phyloP scores from a whole-genome alignment of 495 filamentous ascomycete genomes.

The Penicillium fimorum region DNA sequence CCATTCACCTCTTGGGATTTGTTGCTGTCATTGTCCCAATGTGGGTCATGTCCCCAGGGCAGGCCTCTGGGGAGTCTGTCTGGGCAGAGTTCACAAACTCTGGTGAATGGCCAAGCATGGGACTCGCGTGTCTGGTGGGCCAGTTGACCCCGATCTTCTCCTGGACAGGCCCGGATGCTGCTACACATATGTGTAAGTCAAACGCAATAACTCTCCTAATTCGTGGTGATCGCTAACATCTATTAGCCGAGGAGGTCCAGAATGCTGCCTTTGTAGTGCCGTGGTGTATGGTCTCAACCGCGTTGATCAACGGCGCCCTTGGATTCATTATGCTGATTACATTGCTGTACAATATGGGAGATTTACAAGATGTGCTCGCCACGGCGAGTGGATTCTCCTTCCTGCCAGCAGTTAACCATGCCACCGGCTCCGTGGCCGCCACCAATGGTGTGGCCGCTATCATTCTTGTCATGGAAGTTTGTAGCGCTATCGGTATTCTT shows the following conservation, averaged over 20 bases:
- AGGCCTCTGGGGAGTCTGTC: conserved; percentile 29
- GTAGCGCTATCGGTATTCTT: conserved; percentile 39
- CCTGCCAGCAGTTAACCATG: conserved; percentile 36
- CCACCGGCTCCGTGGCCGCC: conserved; percentile 28
- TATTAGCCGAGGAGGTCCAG: conserved; percentile 46
- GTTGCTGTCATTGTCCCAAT: conserved; percentile 50
- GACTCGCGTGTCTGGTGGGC: conserved; percentile 44
- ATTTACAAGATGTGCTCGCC: conserved; percentile 34
- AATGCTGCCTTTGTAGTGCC: conserved; percentile 48
- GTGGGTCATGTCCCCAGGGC: conserved; percentile 42
- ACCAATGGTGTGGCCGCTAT: conserved; percentile 38
- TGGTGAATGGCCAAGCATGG: conserved; percentile 45
- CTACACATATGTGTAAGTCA: conserved; percentile 39
- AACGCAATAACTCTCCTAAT: not conserved
- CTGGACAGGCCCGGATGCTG: conserved; percentile 40
- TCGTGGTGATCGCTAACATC: conserved; percentile 6
- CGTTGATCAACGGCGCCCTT: conserved; percentile 41
- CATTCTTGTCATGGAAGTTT: conserved; percentile 41
- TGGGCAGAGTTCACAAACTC: conserved; percentile 49
- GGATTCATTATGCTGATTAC: conserved; percentile 47
- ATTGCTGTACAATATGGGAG: conserved; percentile 45
- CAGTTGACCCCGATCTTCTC: conserved; percentile 42
- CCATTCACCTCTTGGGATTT: conserved; percentile 49
- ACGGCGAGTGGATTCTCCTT: conserved; percentile 39
- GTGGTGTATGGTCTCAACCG: conserved; percentile 44